phyloP scores from a whole-genome alignment of 441 rosid genomes.

The Raphanus hybrid region DNA sequence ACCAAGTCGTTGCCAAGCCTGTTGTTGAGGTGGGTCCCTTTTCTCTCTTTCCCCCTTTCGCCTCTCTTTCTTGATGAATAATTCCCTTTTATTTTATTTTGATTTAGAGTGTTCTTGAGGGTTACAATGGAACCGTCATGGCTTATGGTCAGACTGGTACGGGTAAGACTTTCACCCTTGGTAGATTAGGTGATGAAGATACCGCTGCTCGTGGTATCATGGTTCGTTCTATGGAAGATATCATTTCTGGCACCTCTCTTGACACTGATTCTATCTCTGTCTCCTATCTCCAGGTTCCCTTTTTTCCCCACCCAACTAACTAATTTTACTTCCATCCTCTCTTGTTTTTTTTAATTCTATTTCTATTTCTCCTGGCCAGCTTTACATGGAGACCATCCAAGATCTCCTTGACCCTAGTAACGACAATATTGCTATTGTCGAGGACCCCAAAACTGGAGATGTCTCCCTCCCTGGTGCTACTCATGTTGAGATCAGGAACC shows the following conservation, averaged over 20 bases:
- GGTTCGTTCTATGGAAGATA: conserved; percentile 99
- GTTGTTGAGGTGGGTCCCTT: conserved; percentile 79
- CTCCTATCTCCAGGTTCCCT: conserved; percentile 87
- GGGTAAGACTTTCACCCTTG: conserved; percentile 97
- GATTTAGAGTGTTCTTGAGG: conserved; percentile 93
- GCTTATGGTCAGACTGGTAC: conserved; percentile 99
- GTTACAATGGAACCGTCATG: conserved; percentile 99
- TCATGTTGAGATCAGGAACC: conserved; percentile 82
- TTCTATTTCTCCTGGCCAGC: conserved; percentile 48
- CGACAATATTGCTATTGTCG: conserved; percentile 88
- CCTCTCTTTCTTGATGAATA: neutral
- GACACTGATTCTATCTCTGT: conserved; percentile 82
- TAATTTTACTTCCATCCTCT: conserved; percentile 1
- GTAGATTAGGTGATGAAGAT: conserved; percentile 87
- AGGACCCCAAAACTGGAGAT: conserved; percentile 98
- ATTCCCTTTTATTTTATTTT: conserved; percentile 13
- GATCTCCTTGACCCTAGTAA: conserved; percentile 93
- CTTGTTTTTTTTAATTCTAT: neutral
- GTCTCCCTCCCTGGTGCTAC: conserved; percentile 97
- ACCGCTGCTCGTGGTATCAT: conserved; percentile 95
- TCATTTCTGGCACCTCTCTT: conserved; percentile 65
- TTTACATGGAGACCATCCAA: conserved; percentile 97
- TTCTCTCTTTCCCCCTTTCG: neutral
- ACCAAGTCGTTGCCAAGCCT: conserved; percentile 97
- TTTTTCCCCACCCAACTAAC: neutral